Conservation (phyloP, 805 yeast genomes). For the Candida wancherniae region DNA sequence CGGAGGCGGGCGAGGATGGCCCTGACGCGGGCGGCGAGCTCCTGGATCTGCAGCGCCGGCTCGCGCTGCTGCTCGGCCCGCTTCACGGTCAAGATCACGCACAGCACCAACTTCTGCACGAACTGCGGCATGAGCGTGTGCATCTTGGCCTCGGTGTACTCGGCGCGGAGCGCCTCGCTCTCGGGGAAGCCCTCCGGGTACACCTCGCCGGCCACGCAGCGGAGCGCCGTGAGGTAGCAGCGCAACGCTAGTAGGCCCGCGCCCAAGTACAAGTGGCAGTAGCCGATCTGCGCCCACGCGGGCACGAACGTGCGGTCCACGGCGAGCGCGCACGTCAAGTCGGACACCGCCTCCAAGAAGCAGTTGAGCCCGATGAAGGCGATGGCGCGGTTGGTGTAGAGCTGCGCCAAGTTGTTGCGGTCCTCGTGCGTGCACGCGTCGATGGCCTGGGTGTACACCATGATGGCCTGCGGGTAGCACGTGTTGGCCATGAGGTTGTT, state of each 20-base stretch:
- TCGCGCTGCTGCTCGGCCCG: slow-evolving; percentile 36
- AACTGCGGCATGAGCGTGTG: slow-evolving; percentile 33
- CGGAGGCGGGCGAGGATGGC: slow-evolving; percentile 25
- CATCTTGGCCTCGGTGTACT: slow-evolving; percentile 21
- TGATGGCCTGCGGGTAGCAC: slow-evolving; percentile 37
- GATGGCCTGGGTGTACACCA: slow-evolving; percentile 34
- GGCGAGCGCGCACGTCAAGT: slow-evolving; percentile 29
- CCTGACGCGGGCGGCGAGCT: slow-evolving; percentile 21
- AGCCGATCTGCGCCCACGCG: slow-evolving; percentile 42
- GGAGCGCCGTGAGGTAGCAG: slow-evolving; percentile 31
- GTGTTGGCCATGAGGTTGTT: slow-evolving; percentile 35
- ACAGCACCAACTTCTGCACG: slow-evolving; percentile 30
- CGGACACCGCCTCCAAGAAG: slow-evolving; percentile 35
- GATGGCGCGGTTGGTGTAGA: slow-evolving; percentile 36
- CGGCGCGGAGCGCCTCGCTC: slow-evolving; percentile 10
- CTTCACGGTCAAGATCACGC: slow-evolving; percentile 32
- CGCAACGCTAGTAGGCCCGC: slow-evolving; percentile 27
- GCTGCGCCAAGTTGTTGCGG: slow-evolving; percentile 22
- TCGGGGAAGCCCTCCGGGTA: slow-evolving; percentile 22
- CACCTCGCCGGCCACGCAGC: slow-evolving; percentile 26
- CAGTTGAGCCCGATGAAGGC: slow-evolving; percentile 40
- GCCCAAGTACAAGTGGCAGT: slow-evolving; percentile 40
- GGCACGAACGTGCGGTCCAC: slow-evolving; percentile 33
- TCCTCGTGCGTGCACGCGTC: slow-evolving; percentile 17
- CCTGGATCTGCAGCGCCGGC: slow-evolving; percentile 20